Evolutionary conservation across 768 basidiomycete genomes (phyloP).

Genomic region (Lactarius hatsudake): DNA sequence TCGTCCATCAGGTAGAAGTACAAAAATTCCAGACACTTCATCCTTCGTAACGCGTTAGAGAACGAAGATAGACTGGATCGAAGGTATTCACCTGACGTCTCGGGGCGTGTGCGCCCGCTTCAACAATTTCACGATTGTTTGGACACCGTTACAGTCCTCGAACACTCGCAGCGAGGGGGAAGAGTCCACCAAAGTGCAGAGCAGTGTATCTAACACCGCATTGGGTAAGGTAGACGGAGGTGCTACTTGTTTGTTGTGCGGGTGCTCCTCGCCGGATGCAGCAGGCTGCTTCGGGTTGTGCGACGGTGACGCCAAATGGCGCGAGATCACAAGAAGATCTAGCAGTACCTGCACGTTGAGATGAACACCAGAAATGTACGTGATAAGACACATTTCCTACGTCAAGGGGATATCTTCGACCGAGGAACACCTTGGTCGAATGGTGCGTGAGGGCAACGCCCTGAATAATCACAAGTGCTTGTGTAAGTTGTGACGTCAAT

Average conservation of each 20-base stretch:
- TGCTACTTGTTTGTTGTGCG: slow-evolving; percentile 3
- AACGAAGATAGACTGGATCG: neutral
- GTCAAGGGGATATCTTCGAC: slow-evolving; percentile 65
- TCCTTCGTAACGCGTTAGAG: slow-evolving; percentile 46
- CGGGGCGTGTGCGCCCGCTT: slow-evolving; percentile 85
- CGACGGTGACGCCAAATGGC: slow-evolving; percentile 45
- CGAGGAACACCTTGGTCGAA: slow-evolving; percentile 65
- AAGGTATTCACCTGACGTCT: slow-evolving; percentile 70
- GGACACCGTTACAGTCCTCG: slow-evolving; percentile 74
- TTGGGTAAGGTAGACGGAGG: slow-evolving; percentile 37
- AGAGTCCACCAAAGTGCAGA: slow-evolving; percentile 88
- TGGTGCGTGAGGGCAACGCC: slow-evolving; percentile 70
- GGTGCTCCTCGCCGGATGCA: slow-evolving; percentile 32
- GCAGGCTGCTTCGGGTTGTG: slow-evolving; percentile 28
- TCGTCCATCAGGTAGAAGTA: slow-evolving; percentile 95
- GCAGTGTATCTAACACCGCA: slow-evolving; percentile 74
- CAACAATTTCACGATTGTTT: slow-evolving; percentile 79
- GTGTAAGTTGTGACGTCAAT: slow-evolving; percentile 52
- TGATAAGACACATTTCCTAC: slow-evolving; percentile 38
- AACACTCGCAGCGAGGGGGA: slow-evolving; percentile 71
- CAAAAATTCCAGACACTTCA: slow-evolving; percentile 94
- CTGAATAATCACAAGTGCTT: slow-evolving; percentile 69
- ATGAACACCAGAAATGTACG: neutral
- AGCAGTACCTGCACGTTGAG: slow-evolving; percentile 56
- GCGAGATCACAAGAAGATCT: slow-evolving; percentile 65